A percentile compares a stretch with the other conserved stretches of the same genome.
Evolutionary conservation across 345 rosid genomes (phyloP).

Genomic region (Pelargonium nanum): DNA sequence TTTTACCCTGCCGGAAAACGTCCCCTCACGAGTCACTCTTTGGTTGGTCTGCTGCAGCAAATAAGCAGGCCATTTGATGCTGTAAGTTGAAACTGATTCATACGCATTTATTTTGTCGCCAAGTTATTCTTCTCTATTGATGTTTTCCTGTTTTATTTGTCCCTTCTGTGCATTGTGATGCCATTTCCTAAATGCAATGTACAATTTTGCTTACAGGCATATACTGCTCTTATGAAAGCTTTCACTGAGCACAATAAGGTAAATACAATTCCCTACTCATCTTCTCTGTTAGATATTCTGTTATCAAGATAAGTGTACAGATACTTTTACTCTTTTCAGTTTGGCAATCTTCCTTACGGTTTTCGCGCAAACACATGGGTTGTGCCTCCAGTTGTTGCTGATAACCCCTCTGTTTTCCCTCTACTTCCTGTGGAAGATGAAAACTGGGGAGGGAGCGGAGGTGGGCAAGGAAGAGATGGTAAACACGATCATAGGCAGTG

Average conservation of each 20-base stretch:
- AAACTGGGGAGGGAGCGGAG: constrained; percentile 90
- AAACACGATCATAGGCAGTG: constrained; percentile 55
- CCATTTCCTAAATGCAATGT: background rate
- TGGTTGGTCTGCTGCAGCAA: constrained; percentile 76
- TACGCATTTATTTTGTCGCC: background rate
- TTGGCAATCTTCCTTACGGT: constrained; percentile 93
- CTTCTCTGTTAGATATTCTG: constrained; percentile 2
- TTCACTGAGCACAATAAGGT: constrained; percentile 91
- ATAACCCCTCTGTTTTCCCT: constrained; percentile 56
- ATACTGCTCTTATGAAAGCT: constrained; percentile 79
- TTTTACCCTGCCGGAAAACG: constrained; percentile 79
- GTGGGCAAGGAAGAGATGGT: constrained; percentile 70
- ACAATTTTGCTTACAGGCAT: constrained; percentile 56
- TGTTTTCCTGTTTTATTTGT: background rate
- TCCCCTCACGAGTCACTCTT: constrained; percentile 50
- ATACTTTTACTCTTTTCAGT: constrained; percentile 31
- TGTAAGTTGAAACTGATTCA: constrained; percentile 29
- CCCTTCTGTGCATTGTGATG: background rate
- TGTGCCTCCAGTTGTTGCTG: constrained; percentile 77
- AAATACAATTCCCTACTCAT: constrained; percentile 1
- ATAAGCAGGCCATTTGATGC: constrained; percentile 71
- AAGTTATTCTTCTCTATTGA: background rate
- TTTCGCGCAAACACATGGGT: constrained; percentile 95
- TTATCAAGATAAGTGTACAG: constrained; percentile 3
- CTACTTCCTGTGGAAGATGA: constrained; percentile 79